Conservation (phyloP, 2,329 filamentous ascomycete species). For the Cordyceps cateniannulata region DNA sequence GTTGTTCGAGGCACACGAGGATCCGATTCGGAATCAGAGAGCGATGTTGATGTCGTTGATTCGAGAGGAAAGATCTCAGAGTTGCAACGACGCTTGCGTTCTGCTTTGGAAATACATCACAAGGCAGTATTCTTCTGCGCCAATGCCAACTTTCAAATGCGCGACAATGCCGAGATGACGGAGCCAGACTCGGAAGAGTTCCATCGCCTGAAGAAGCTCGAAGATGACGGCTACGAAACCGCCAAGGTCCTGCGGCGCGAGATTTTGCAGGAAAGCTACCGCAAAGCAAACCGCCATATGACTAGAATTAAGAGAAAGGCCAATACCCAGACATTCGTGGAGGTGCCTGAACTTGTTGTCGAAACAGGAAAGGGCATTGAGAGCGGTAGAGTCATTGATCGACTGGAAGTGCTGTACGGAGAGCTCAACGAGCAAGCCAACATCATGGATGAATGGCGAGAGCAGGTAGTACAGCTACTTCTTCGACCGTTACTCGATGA, state of each 20-base stretch:
- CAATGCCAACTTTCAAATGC: conserved; percentile 79
- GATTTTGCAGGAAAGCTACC: conserved; percentile 54
- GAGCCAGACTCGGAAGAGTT: conserved; percentile 62
- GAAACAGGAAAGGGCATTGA: conserved; percentile 62
- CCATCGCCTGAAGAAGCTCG: conserved; percentile 58
- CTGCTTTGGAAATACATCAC: conserved; percentile 73
- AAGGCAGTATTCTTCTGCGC: conserved; percentile 78
- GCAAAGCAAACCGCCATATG: conserved; percentile 48
- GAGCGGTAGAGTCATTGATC: conserved; percentile 57
- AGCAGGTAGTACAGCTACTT: conserved; percentile 64
- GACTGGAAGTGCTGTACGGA: conserved; percentile 56
- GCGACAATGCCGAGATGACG: conserved; percentile 59
- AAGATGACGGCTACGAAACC: conserved; percentile 66
- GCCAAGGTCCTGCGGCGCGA: conserved; percentile 75
- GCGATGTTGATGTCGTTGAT: conserved; percentile 47
- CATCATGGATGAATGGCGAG: conserved; percentile 68
- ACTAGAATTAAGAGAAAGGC: conserved; percentile 49
- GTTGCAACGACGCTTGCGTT: conserved; percentile 48
- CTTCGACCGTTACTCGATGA: conserved; percentile 74
- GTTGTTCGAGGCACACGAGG: neutral
- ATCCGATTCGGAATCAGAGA: conserved; percentile 27
- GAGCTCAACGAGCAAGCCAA: conserved; percentile 67
- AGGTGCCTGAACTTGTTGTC: conserved; percentile 52
- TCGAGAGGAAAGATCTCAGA: conserved; percentile 22
- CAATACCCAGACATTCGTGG: conserved; percentile 47